These are phyloP conservation scores for Globisporangium cylindrosporum DNA, from an alignment of 352 stramenopile genomes.

Conservation along the genomic window DNA sequence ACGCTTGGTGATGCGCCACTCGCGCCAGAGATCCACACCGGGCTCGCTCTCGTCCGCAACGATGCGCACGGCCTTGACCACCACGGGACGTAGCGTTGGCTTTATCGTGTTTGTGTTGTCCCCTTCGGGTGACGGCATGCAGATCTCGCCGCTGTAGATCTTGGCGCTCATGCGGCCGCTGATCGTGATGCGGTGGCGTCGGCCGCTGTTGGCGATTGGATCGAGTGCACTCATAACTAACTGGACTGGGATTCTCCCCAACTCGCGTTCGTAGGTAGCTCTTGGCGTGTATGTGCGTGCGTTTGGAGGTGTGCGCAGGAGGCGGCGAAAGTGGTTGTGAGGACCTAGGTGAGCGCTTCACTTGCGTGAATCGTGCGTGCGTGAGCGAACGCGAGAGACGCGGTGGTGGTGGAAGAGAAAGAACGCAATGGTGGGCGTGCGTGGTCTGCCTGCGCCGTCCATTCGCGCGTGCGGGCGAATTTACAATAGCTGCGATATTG, in stretches of 20 bases:
- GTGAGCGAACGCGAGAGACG: background rate
- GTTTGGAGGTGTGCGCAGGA: background rate
- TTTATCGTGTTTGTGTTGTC: background rate
- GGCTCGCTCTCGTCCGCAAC: background rate
- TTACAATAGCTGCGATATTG: background rate
- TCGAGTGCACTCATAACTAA: background rate
- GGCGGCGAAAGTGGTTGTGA: conserved; percentile 7
- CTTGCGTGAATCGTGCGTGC: background rate
- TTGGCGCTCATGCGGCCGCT: conserved; percentile 21
- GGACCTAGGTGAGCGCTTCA: background rate
- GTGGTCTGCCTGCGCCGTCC: background rate
- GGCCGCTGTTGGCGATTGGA: background rate
- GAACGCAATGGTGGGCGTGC: background rate
- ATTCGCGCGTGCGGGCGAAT: background rate
- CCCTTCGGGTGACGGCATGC: background rate
- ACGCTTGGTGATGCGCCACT: conserved; percentile 20
- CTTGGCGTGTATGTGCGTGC: background rate
- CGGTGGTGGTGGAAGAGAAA: background rate
- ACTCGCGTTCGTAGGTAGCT: background rate
- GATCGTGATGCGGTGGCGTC: conserved; percentile 19
- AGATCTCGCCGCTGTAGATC: conserved; percentile 19
- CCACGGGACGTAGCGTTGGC: background rate
- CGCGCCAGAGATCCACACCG: conserved; percentile 13
- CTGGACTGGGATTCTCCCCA: background rate
- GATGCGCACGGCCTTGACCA: conserved; percentile 20